A percentile compares a stretch with the other conserved stretches of the same genome.
Evolutionary conservation across 1,139 yeast species (phyloP).

Genomic region (Chernovozyma aurita): DNA sequence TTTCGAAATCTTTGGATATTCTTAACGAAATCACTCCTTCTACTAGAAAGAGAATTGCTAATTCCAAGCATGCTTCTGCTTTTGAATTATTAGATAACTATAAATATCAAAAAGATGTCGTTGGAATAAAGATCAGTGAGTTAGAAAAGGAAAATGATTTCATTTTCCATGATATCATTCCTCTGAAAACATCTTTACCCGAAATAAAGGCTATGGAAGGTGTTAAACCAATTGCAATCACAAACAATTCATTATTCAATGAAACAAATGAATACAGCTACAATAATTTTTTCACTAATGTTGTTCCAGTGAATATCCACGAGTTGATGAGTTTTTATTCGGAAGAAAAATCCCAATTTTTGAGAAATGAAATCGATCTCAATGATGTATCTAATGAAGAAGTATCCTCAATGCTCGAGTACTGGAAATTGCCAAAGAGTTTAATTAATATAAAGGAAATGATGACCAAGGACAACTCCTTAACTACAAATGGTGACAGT

Average conservation of each 20-base stretch:
- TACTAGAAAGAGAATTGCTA: slow-evolving; percentile 24
- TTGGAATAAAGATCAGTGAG: slow-evolving; percentile 40
- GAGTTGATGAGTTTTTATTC: slow-evolving; percentile 84
- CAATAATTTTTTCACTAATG: slow-evolving; percentile 61
- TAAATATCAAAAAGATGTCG: slow-evolving; percentile 42
- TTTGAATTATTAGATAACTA: slow-evolving; percentile 40
- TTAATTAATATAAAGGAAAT: slow-evolving; percentile 50
- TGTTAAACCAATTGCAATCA: slow-evolving; percentile 59
- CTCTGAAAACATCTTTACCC: slow-evolving; percentile 52
- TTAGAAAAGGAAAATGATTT: slow-evolving; percentile 82
- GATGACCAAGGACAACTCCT: slow-evolving; percentile 10
- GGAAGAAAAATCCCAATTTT: slow-evolving; percentile 77
- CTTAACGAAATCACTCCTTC: slow-evolving; percentile 25
- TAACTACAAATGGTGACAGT: not conserved
- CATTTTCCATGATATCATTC: slow-evolving; percentile 76
- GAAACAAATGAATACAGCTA: slow-evolving; percentile 54
- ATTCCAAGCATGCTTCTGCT: slow-evolving; percentile 21
- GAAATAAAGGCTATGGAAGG: slow-evolving; percentile 73
- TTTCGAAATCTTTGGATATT: slow-evolving; percentile 47
- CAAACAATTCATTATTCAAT: slow-evolving; percentile 27
- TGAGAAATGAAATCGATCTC: slow-evolving; percentile 71
- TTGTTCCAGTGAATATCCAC: slow-evolving; percentile 83
- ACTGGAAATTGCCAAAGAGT: slow-evolving; percentile 69
- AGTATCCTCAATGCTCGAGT: slow-evolving; percentile 71
- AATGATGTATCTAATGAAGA: slow-evolving; percentile 80